Evolutionary conservation across 2,329 filamentous ascomycete genomes (phyloP).

Genomic region (Hymenoscyphus scutula): DNA sequence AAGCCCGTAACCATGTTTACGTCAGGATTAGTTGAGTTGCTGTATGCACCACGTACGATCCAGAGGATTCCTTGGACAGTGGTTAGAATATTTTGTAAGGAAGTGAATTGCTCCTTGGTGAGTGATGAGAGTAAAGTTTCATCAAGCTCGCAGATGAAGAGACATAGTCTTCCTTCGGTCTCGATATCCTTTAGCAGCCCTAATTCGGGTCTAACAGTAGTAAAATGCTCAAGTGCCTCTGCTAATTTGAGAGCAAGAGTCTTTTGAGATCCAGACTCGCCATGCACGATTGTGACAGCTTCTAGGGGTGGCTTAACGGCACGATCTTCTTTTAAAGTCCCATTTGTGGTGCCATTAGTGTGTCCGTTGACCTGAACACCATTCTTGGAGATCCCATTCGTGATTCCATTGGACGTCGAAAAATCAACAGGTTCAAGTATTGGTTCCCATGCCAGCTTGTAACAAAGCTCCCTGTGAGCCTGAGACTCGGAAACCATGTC

Average conservation of each 20-base stretch:
- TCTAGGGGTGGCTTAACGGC: constrained; percentile 38
- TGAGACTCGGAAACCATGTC: constrained; percentile 33
- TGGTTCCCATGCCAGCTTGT: constrained; percentile 47
- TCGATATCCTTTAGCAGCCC: constrained; percentile 36
- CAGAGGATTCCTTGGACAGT: constrained; percentile 46
- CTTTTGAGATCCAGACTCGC: constrained; percentile 30
- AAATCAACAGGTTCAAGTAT: constrained; percentile 20
- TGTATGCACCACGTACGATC: constrained; percentile 46
- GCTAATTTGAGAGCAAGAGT: constrained; percentile 38
- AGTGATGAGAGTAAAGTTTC: constrained; percentile 41
- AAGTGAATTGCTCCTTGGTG: constrained; percentile 40
- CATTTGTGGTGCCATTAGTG: constrained; percentile 5
- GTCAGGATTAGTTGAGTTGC: constrained; percentile 31
- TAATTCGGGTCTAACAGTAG: constrained; percentile 38
- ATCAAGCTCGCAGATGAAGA: constrained; percentile 49
- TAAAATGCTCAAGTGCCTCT: constrained; percentile 36
- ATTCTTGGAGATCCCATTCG: not conserved
- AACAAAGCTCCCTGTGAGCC: constrained; percentile 44
- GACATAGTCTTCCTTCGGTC: constrained; percentile 34
- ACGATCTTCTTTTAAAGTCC: constrained; percentile 3
- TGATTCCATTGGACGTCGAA: constrained; percentile 6
- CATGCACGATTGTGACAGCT: constrained; percentile 28
- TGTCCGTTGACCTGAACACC: not conserved
- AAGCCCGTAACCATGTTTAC: constrained; percentile 33
- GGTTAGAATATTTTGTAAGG: constrained; percentile 43